A percentile compares a stretch with the other conserved stretches of the same genome.
Evolutionary conservation across 2,329 filamentous ascomycete genomes (phyloP).

Genomic region (Cladophialophora immunda): DNA sequence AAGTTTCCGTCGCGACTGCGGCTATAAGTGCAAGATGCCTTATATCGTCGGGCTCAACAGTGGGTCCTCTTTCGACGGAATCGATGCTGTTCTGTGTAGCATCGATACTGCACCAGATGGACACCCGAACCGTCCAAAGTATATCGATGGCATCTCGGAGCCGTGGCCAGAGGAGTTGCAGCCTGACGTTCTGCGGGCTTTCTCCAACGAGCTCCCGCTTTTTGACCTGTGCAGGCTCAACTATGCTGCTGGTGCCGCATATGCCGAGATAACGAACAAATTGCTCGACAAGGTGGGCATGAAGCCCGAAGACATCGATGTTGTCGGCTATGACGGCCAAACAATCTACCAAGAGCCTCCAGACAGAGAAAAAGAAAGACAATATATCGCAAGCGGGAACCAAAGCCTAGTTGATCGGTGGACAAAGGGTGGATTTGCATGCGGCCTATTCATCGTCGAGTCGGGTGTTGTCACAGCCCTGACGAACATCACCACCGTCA

Average conservation of each 20-base stretch:
- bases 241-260: conserved; percentile 44
- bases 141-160: conserved; percentile 43
- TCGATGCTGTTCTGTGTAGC: conserved; percentile 45
- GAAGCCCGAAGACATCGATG: conserved; percentile 42
- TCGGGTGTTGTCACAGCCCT: conserved; percentile 45
- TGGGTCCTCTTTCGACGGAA: conserved; percentile 45
- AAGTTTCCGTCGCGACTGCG: background rate
- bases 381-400: conserved; percentile 38
- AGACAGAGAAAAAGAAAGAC: conserved; percentile 39
- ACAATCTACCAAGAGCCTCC: conserved; percentile 47
- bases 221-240: conserved; percentile 45
- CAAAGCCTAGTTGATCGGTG: conserved; percentile 43
- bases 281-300: conserved; percentile 39
- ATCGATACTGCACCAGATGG: conserved; percentile 44
- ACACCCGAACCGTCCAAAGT: conserved; percentile 43
- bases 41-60: conserved; percentile 47
- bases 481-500: conserved; percentile 44
- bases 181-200: conserved; percentile 41
- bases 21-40: conserved; percentile 27
- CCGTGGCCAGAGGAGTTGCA: conserved; percentile 45
- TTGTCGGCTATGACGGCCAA: conserved; percentile 46
- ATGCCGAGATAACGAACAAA: conserved; percentile 44
- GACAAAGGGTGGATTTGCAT: conserved; percentile 43
- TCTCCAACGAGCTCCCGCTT: conserved; percentile 43
- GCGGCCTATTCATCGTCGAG: conserved; percentile 45